These are phyloP conservation scores for Sphenostylis stenocarpa DNA, from an alignment of 306 rosid species.

Conservation along the genomic window DNA sequence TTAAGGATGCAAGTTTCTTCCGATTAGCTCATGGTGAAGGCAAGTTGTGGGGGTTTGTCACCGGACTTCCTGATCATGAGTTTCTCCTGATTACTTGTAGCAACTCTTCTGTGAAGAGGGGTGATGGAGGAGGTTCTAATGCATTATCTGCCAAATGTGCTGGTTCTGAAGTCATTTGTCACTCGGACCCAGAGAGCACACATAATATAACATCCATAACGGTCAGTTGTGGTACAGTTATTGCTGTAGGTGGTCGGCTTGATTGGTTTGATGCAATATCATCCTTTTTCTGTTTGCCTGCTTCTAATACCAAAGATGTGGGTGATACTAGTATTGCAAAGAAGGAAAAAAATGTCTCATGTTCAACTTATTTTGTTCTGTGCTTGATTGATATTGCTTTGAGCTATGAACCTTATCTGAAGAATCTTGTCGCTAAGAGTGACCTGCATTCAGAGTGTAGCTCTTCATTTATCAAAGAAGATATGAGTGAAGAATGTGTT, in stretches of 20 bases:
- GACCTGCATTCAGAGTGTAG: constrained; percentile 47
- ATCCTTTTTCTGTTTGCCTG: constrained; percentile 64
- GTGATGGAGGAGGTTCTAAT: constrained; percentile 96
- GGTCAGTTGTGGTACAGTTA: constrained; percentile 76
- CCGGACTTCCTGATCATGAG: constrained; percentile 67
- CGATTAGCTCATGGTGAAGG: constrained; percentile 92
- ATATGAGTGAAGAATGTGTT: constrained; percentile 51
- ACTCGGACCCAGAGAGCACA: constrained; percentile 70
- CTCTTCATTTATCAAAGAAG: constrained; percentile 53
- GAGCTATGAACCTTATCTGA: constrained; percentile 86
- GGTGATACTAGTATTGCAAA: constrained; percentile 38
- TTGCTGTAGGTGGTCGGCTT: constrained; percentile 88
- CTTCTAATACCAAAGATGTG: constrained; percentile 47
- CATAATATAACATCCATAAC: constrained; percentile 63
- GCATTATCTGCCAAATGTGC: constrained; percentile 74
- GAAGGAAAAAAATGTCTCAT: constrained; percentile 40
- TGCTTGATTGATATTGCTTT: constrained; percentile 80
- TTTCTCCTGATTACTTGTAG: constrained; percentile 77
- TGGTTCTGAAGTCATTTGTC: constrained; percentile 74
- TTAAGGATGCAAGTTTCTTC: constrained; percentile 63
- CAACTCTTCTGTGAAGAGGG: constrained; percentile 75
- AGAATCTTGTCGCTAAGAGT: constrained; percentile 42
- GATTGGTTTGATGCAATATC: constrained; percentile 75
- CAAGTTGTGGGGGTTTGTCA: constrained; percentile 67
- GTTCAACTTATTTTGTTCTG: constrained; percentile 61